These are phyloP conservation scores for Alternaria sp. DNA, from an alignment of 2,329 filamentous ascomycete genomes.

Conservation along the genomic window DNA sequence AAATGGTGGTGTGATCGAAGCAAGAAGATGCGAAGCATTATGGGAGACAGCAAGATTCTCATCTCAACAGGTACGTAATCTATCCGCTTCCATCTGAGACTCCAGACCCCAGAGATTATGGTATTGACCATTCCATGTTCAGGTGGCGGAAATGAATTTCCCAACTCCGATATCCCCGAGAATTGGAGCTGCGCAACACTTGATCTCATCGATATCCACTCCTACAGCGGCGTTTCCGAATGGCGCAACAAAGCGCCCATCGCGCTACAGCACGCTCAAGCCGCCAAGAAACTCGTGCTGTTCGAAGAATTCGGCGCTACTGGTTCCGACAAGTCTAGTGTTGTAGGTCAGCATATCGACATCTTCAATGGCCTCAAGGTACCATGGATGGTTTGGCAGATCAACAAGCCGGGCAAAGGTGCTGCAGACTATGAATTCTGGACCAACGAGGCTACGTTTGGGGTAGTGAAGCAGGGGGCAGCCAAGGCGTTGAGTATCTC, in stretches of 20 bases:
- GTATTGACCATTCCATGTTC: background rate
- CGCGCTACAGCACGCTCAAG: conserved; percentile 8
- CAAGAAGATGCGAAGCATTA: conserved; percentile 17
- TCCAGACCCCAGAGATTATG: too few species aligned
- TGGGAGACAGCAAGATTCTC: conserved; percentile 12
- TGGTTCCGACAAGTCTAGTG: conserved; percentile 6
- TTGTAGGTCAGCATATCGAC: conserved; percentile 15
- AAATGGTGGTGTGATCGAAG: conserved; percentile 17
- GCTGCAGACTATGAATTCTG: conserved; percentile 18
- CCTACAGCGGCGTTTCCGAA: conserved; percentile 13
- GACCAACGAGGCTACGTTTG: conserved; percentile 11
- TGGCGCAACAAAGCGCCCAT: conserved; percentile 15
- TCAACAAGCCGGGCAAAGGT: conserved; percentile 16
- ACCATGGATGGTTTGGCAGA: conserved; percentile 16
- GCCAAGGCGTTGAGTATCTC: background rate
- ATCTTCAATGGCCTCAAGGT: conserved; percentile 16
- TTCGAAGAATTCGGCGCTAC: conserved; percentile 16
- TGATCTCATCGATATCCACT: conserved; percentile 14
- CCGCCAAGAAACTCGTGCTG: conserved; percentile 10
- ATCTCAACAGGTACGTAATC: conserved; percentile 11
- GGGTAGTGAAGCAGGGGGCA: conserved; percentile 3
- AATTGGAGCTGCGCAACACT: conserved; percentile 3
- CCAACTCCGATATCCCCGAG: background rate
- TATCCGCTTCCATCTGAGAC: background rate
- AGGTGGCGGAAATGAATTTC: background rate